These are phyloP conservation scores for Leccinum boreale DNA, from an alignment of 768 basidiomycete species.

Conservation along the genomic window DNA sequence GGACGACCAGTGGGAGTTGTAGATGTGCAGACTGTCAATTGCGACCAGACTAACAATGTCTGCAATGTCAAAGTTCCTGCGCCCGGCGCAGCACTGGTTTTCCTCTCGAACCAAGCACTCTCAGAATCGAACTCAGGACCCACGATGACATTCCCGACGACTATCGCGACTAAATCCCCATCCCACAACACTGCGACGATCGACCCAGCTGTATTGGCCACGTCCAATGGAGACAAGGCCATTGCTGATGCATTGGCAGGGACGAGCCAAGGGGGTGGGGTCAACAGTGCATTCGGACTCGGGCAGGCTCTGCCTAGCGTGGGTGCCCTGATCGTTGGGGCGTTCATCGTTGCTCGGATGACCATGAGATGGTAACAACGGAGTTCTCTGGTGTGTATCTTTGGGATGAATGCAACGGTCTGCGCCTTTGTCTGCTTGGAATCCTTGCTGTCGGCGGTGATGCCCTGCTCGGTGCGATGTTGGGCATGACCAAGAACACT, in stretches of 20 bases:
- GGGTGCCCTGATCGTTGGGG: constrained; percentile 14
- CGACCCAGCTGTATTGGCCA: constrained; percentile 53
- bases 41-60: constrained; percentile 48
- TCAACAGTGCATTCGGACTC: constrained; percentile 1
- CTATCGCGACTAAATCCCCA: constrained; percentile 25
- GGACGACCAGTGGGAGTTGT: constrained; percentile 59
- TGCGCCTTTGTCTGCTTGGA: constrained; percentile 11
- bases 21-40: constrained; percentile 55
- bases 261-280: constrained; percentile 5
- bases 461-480: neutral
- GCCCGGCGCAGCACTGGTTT: constrained; percentile 74
- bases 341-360: constrained; percentile 8
- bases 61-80: constrained; percentile 65
- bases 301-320: constrained; percentile 11
- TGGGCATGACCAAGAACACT: neutral
- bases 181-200: constrained; percentile 50
- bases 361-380: neutral
- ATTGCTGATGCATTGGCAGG: constrained; percentile 15
- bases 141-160: constrained; percentile 53
- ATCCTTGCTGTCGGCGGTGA: constrained; percentile 4
- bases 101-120: constrained; percentile 47
- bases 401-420: neutral
- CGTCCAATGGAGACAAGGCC: constrained; percentile 56
- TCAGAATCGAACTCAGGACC: constrained; percentile 32
- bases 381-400: neutral